A percentile compares a stretch with the other conserved stretches of the same genome.
These are phyloP conservation scores for Aspergillus cejpii DNA, from an alignment of 2,329 filamentous ascomycete species.

Conservation along the genomic window DNA sequence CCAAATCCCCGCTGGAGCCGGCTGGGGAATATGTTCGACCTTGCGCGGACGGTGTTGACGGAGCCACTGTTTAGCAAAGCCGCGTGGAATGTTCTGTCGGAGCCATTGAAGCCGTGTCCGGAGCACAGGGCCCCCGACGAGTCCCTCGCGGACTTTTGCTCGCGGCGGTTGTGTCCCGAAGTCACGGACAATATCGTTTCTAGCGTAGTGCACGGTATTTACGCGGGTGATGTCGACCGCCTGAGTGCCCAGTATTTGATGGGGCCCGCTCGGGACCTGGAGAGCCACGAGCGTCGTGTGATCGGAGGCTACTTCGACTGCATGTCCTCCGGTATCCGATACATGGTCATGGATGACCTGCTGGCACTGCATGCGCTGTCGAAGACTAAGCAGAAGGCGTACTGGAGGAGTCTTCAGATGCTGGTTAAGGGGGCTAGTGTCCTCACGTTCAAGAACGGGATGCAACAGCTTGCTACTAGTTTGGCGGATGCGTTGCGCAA, in stretches of 20 bases:
- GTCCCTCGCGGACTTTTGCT: slow-evolving; percentile 63
- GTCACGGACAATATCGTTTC: slow-evolving; percentile 68
- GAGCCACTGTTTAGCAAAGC: slow-evolving; percentile 54
- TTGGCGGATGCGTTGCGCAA: slow-evolving; percentile 47
- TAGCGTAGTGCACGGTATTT: slow-evolving; percentile 76
- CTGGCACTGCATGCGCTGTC: slow-evolving; percentile 20
- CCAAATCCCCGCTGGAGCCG: slow-evolving; percentile 26
- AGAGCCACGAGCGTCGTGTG: slow-evolving; percentile 28
- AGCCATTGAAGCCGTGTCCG: slow-evolving; percentile 29
- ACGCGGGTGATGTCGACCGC: slow-evolving; percentile 78
- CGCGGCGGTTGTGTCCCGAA: slow-evolving; percentile 48
- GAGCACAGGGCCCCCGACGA: slow-evolving; percentile 51
- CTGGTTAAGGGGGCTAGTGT: slow-evolving; percentile 29
- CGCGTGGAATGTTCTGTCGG: slow-evolving; percentile 30
- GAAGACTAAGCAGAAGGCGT: slow-evolving; percentile 9
- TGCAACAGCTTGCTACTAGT: slow-evolving; percentile 54
- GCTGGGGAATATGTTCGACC: slow-evolving; percentile 26
- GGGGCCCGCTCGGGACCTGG: slow-evolving; percentile 46
- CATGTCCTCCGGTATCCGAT: slow-evolving; percentile 5
- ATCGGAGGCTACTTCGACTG: slow-evolving; percentile 13
- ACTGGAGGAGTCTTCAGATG: slow-evolving; percentile 13
- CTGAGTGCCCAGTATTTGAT: slow-evolving; percentile 65
- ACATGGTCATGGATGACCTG: slow-evolving; percentile 22
- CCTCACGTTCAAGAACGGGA: slow-evolving; percentile 48
- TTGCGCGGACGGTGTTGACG: slow-evolving; percentile 35